Evolutionary conservation across 2,329 filamentous ascomycete genomes (phyloP).

Genomic region (Cryphonectria nitschkei): DNA sequence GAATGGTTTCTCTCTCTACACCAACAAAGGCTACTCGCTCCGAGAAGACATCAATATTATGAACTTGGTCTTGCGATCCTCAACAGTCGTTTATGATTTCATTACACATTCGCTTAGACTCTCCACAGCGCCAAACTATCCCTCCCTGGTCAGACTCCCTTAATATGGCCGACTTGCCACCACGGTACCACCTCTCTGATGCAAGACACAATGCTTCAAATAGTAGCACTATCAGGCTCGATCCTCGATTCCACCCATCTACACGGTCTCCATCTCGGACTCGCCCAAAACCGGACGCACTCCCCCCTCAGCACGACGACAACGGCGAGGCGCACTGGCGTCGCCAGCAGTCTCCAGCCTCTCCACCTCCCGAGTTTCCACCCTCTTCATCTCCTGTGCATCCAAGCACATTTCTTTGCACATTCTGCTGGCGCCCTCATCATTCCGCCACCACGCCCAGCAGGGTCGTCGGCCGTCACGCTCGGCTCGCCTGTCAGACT

Average conservation of each 20-base stretch:
- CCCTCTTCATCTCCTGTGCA: not conserved
- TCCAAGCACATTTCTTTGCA: conserved; percentile 51
- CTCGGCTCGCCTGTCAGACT: conserved; percentile 51
- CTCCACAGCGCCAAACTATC: no score
- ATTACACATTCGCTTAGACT: conserved; percentile 13
- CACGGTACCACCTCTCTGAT: not conserved
- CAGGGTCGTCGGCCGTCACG: conserved; percentile 48
- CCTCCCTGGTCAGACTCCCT: not conserved
- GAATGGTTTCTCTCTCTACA: not conserved
- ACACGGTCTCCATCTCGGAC: not conserved
- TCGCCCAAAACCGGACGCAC: not conserved
- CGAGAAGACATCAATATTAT: not conserved
- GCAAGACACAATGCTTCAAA: not conserved
- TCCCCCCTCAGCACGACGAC: not conserved
- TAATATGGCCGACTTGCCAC: conserved; percentile 12
- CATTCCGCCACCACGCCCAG: conserved; percentile 37
- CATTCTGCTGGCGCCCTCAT: conserved; percentile 54
- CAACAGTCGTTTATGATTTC: not conserved
- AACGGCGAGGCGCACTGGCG: not conserved
- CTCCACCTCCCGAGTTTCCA: not conserved
- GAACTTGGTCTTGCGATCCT: not conserved
- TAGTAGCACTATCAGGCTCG: not conserved
- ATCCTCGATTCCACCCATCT: not conserved
- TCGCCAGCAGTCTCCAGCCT: not conserved
- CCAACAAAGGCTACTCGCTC: not conserved